Percentiles rank a stretch among this genome's conserved stretches.
phyloP scores from a whole-genome alignment of 495 filamentous ascomycete genomes.

The Tuber indicum region DNA sequence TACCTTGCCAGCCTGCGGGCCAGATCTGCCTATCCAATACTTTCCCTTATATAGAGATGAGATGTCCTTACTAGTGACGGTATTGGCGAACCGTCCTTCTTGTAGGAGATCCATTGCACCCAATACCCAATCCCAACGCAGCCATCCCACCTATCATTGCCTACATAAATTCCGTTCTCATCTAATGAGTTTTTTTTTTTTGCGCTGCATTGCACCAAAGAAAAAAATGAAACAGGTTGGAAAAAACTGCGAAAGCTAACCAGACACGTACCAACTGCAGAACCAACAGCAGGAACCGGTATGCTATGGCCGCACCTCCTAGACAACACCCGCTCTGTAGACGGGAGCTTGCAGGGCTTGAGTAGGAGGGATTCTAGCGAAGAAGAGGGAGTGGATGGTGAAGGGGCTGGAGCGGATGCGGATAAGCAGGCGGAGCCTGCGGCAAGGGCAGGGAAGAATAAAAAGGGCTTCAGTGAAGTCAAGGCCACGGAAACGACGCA shows the following conservation, averaged over 20 bases:
- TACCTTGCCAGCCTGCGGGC: neutral
- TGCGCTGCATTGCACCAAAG: neutral
- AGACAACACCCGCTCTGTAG: constrained; percentile 26
- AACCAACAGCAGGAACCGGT: neutral
- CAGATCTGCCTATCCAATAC: neutral
- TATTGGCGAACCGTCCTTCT: neutral
- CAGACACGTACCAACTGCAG: neutral
- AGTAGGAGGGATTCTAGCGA: neutral
- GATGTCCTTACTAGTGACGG: neutral
- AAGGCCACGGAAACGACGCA: constrained; percentile 26
- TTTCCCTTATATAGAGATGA: neutral
- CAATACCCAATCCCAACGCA: neutral
- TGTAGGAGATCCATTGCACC: neutral
- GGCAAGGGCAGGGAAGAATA: constrained; percentile 4
- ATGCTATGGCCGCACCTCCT: constrained; percentile 12
- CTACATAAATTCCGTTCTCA: neutral
- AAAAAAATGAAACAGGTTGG: neutral
- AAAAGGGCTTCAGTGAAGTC: constrained; percentile 19
- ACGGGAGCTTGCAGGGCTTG: constrained; percentile 12
- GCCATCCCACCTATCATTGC: neutral
- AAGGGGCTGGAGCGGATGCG: neutral
- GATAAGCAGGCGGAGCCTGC: neutral
- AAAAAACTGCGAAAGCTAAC: neutral
- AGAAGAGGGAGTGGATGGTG: neutral
- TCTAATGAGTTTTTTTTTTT: neutral